Evolutionary conservation across 768 basidiomycete species (phyloP).

Genomic region (Agrocybe chaxingu): DNA sequence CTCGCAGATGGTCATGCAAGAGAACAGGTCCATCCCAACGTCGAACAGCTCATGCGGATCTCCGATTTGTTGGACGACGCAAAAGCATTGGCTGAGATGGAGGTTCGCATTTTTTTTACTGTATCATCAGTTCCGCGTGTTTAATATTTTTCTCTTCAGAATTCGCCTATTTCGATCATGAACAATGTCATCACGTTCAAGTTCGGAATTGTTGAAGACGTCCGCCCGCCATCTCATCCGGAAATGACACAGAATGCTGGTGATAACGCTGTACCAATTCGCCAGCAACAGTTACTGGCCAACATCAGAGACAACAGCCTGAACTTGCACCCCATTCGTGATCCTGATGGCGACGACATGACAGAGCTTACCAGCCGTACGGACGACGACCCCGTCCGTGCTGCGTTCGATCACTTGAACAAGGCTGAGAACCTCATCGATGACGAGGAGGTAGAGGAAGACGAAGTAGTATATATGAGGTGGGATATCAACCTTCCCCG

Average conservation of each 20-base stretch:
- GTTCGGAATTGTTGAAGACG: conserved; percentile 25
- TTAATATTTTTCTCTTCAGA: conserved; percentile 22
- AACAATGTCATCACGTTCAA: conserved; percentile 33
- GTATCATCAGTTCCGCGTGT: background rate
- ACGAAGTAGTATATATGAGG: conserved; percentile 78
- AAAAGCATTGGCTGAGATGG: conserved; percentile 48
- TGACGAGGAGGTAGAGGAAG: conserved; percentile 51
- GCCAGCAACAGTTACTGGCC: conserved; percentile 21
- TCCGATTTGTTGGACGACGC: conserved; percentile 80
- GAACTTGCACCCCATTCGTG: conserved; percentile 13
- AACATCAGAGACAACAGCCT: conserved; percentile 21
- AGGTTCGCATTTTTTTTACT: conserved; percentile 39
- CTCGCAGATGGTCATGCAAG: conserved; percentile 21
- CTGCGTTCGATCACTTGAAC: conserved; percentile 53
- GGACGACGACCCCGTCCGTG: conserved; percentile 79
- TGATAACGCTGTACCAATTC: conserved; percentile 5
- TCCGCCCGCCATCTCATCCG: conserved; percentile 7
- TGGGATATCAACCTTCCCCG: conserved; percentile 18
- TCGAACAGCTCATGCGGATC: conserved; percentile 93
- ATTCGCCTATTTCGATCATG: conserved; percentile 36
- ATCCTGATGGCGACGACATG: conserved; percentile 54
- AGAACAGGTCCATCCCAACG: conserved; percentile 77
- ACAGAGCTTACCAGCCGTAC: conserved; percentile 69
- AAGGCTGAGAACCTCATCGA: conserved; percentile 37
- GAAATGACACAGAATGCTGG: conserved; percentile 8